Base-by-base conservation (phyloP, 371 early-diverging fungal genomes). In the Nematocida ironsii region DNA sequence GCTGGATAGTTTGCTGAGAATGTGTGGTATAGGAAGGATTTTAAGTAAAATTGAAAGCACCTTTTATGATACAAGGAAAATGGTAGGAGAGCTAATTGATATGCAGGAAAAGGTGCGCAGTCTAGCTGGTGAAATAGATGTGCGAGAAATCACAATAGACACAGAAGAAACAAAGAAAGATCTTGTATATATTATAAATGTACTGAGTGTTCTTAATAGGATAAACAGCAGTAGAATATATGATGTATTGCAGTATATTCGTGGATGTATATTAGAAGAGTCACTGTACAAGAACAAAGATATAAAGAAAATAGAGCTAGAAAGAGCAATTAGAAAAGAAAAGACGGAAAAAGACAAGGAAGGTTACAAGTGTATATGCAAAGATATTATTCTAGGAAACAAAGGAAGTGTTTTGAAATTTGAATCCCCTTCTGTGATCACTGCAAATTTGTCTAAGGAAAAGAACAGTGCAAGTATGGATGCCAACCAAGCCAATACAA, bases 211-310 rank as follows among this genome's bases (percentile, higher is more conserved):
- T 23, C 66, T 73, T 5, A 47, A 73, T 42, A 56, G 55, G 54
- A 48, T 73, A 16, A 73, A 73, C 55, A 73, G 73, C 67, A 62
- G 64, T n/a, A 9, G 45, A 56, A 13, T 73, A 18, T 73, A 73
- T 25, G 62, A 73, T 40, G 64, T 73, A 20, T n/a, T 73, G 40
- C 25, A 62, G 48, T 73, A 73, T 42, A 62, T 62, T 6, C 18
- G 39, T 16, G 45, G 42, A n/a, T 33, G 52, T 48, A 33, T 73
- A 6, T 42, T 73, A 16, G 73, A 64, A 47, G 73, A 73, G n/a
- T 11, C 67, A 9, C 23, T 11, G 16, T 62, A 39, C 1, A 73
- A 62, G 42, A 64, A 73, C n/a, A 73, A 73, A 66, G 66, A 72
- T 18, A 50, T 50, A 13, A 18, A 9, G 52, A 50, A 50, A 50